Evolutionary conservation across 1,284 basidiomycete genomes (phyloP).

Genomic region (Irpex rosettiformis): DNA sequence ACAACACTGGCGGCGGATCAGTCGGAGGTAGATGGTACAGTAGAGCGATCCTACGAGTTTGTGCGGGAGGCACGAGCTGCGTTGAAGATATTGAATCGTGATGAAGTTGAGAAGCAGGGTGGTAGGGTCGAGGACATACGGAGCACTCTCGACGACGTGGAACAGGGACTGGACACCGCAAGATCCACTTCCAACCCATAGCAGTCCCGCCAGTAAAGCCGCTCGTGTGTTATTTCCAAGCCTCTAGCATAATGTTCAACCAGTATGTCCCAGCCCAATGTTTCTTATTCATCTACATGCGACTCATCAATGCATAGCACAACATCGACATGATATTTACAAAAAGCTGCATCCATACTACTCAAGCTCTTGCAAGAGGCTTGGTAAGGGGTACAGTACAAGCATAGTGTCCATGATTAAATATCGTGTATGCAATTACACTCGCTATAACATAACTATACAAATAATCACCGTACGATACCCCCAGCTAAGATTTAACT

Average conservation of each 20-base stretch:
- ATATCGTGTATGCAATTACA: neutral
- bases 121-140: conserved; percentile 49
- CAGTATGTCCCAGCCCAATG: too few relatives aligned
- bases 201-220: neutral
- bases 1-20: conserved; percentile 26
- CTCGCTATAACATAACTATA: neutral
- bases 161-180: conserved; percentile 34
- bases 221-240: neutral
- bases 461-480: neutral
- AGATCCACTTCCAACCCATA: neutral
- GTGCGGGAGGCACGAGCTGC: conserved; percentile 46
- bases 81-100: conserved; percentile 50
- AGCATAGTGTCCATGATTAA: too few relatives aligned
- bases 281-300: too few relatives aligned
- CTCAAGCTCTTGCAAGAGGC: too few relatives aligned
- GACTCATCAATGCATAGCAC: too few relatives aligned
- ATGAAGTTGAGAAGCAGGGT: conserved; percentile 48
- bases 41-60: conserved; percentile 49
- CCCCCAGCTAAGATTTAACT: neutral
- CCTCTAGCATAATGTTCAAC: neutral
- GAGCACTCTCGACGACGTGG: conserved; percentile 46
- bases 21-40: conserved; percentile 32
- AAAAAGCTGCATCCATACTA: too few relatives aligned
- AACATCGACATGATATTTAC: too few relatives aligned
- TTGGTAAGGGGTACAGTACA: too few relatives aligned